Evolutionary conservation across 2,329 filamentous ascomycete species (phyloP).

Genomic region (Lizonia empirigonia): DNA sequence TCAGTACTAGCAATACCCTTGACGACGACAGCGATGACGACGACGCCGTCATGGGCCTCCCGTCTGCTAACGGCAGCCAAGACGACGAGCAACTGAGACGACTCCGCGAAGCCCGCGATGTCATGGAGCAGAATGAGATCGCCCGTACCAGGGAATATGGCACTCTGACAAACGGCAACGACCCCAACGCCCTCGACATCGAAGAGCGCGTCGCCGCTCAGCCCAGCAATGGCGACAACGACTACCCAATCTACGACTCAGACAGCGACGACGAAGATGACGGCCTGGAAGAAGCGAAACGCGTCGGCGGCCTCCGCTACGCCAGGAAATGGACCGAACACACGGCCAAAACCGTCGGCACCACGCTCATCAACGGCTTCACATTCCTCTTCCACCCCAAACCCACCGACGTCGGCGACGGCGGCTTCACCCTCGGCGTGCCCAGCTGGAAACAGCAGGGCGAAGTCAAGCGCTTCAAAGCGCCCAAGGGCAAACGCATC

Average conservation of each 20-base stretch:
- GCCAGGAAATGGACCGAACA: conserved; percentile 59
- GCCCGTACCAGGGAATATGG: conserved; percentile 56
- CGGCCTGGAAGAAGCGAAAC: conserved; percentile 75
- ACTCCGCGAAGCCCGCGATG: conserved; percentile 58
- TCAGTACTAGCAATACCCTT: conserved; percentile 77
- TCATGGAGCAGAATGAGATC: conserved; percentile 57
- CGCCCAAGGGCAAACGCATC: conserved; percentile 80
- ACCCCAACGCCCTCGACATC: conserved; percentile 65
- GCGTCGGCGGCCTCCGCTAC: conserved; percentile 78
- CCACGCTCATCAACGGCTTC: conserved; percentile 35
- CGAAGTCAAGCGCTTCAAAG: conserved; percentile 63
- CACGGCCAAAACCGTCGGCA: conserved; percentile 57
- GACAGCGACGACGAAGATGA: conserved; percentile 80
- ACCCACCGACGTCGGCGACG: conserved; percentile 51
- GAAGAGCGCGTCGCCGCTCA: conserved; percentile 80
- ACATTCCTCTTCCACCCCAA: conserved; percentile 48
- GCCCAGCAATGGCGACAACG: conserved; percentile 69
- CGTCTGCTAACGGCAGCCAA: conserved; percentile 37
- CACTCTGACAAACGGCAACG: conserved; percentile 46
- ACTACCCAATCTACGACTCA: conserved; percentile 90
- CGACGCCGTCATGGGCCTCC: conserved; percentile 44
- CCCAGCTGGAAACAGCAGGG: conserved; percentile 49
- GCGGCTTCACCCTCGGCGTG: conserved; percentile 52
- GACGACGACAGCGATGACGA: conserved; percentile 75
- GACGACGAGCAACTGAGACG: conserved; percentile 54